Conservation (phyloP, 2,329 filamentous ascomycete genomes). For the Pseudofabraea citricarpa region DNA sequence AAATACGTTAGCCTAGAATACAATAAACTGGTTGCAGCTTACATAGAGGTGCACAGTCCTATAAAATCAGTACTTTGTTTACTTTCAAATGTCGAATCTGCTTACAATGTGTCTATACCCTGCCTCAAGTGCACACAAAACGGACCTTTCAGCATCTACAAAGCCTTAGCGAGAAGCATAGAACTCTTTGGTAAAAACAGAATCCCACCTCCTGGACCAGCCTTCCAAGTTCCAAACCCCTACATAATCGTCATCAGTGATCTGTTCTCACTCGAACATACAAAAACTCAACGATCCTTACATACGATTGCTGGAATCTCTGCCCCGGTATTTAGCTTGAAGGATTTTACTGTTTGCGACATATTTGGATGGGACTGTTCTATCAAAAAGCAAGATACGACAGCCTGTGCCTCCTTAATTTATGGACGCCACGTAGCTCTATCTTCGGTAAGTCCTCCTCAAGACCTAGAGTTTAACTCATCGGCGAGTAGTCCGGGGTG, state of each 20-base stretch:
- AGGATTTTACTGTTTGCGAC: not conserved
- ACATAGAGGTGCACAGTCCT: slow-evolving; percentile 1
- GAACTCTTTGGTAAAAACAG: too few relatives aligned
- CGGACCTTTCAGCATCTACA: not conserved
- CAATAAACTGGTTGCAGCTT: not conserved
- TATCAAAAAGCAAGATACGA: too few relatives aligned
- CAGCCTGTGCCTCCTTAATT: too few relatives aligned
- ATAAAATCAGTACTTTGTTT: too few relatives aligned
- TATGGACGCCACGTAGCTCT: too few relatives aligned
- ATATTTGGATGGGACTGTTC: not conserved
- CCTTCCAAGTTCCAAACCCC: slow-evolving; percentile 1
- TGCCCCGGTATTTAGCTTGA: not conserved
- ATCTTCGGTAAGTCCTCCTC: not conserved
- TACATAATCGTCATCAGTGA: not conserved
- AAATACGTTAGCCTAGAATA: not conserved
- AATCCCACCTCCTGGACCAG: not conserved
- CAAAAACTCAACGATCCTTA: too few relatives aligned
- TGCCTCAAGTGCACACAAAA: not conserved
- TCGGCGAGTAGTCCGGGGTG: not conserved
- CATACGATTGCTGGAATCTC: not conserved
- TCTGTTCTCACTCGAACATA: too few relatives aligned
- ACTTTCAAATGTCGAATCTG: too few relatives aligned
- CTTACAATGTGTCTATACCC: slow-evolving; percentile 1
- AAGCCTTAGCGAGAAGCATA: too few relatives aligned
- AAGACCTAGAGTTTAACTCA: not conserved